Percentiles rank a stretch among this genome's conserved stretches.
phyloP scores from a whole-genome alignment of 306 rosid species.

The Vigna nakashimae region DNA sequence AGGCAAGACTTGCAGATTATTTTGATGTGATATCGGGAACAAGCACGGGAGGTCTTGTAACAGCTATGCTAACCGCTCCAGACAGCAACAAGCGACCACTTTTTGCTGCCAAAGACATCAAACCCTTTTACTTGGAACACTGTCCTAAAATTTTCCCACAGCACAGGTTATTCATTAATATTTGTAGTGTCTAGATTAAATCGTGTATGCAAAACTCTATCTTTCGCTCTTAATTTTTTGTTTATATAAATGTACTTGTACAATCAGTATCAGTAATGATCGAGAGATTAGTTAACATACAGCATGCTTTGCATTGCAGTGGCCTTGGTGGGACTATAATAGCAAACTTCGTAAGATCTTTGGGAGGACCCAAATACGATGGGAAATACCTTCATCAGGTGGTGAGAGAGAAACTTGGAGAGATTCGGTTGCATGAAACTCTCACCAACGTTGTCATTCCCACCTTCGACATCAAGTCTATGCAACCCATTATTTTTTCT shows the following conservation, averaged over 20 bases:
- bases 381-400: conserved; percentile 70
- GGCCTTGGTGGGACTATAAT: conserved; percentile 3
- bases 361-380: conserved; percentile 79
- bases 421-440: conserved; percentile 60
- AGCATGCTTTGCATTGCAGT: conserved; percentile 10
- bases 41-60: conserved; percentile 76
- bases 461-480: conserved; percentile 61
- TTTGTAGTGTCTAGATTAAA: background rate
- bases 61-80: conserved; percentile 73
- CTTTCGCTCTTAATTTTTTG: too few species aligned
- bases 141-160: conserved; percentile 68
- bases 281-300: background rate
- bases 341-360: conserved; percentile 39
- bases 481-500: conserved; percentile 72
- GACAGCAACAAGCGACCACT: conserved; percentile 60
- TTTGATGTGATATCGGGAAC: conserved; percentile 80
- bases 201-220: background rate
- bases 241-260: too few species aligned
- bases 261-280: too few species aligned
- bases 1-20: conserved; percentile 77
- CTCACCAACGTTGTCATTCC: conserved; percentile 76
- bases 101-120: conserved; percentile 69
- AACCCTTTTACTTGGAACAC: conserved; percentile 59
- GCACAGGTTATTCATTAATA: background rate
- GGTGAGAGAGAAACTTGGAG: conserved; percentile 62